Base-by-base conservation (phyloP, 2,329 filamentous ascomycete species). In the Fusarium multiceps region DNA sequence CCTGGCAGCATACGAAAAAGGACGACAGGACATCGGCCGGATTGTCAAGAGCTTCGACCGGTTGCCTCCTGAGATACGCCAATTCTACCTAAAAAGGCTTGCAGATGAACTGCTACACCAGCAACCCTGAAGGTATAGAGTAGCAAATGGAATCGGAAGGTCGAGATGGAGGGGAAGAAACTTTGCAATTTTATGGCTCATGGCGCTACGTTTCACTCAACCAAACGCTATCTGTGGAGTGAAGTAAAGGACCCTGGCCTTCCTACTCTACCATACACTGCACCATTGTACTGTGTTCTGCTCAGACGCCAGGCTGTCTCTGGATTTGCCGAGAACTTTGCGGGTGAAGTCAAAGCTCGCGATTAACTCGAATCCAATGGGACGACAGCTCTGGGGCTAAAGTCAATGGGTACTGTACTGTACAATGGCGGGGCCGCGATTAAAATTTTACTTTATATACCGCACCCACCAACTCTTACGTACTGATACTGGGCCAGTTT, bases 1-100 rank as follows among this genome's bases (percentile, higher is more conserved):
- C 78, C 79, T 97, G 51, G 90, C 91, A 41, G 92, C 91, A 2
- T 97, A 97, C 76, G 93, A 97, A 77, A 93, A 92, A 74, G 92
- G 92, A 0, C 85, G 94, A 55, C 85, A 87, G 68, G 92, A 95
- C 73, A 80, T 97, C 8, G 84, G 87, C 46, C 90, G 88, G 71
- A 90, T 97, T 27, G 80, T 82, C 0, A 88, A 85, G 64, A 84
- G 84, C 4, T 93, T 95, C 75, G 85, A 86, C 41, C 87, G 83
- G 12, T 70, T 95, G 28, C 91, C 93, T 4, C 77, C 79, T 27
- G 89, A 92, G 71, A 86, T 92, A 63, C 85, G 87, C n/a, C 84
- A 84, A 46, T 97, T 97, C 75, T 97, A 97, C 79, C 76, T 97
- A 37, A 82, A 88, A 66, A 86, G 93, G 66, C 79, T 97, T 63